Conservation (phyloP, 495 filamentous ascomycete species). For the Xylaria palmicola region DNA sequence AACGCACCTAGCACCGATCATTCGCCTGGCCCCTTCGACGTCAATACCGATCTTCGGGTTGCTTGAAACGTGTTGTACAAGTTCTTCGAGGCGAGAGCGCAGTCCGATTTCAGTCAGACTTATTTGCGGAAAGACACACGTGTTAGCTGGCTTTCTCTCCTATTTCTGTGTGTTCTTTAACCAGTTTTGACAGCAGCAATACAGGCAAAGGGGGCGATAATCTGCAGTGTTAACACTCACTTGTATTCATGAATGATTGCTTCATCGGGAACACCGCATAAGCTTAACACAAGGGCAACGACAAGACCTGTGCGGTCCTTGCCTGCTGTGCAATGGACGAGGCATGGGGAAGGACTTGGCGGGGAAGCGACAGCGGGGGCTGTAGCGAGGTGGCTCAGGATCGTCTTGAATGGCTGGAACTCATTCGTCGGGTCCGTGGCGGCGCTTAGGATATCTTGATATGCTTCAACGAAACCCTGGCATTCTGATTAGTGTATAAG, state of each 20-base stretch:
- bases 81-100: slow-evolving; percentile 37
- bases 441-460: slow-evolving; percentile 47
- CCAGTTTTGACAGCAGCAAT: too few relatives aligned
- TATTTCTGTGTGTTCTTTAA: neutral
- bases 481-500: neutral
- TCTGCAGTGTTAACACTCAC: slow-evolving; percentile 8
- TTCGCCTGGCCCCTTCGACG: slow-evolving; percentile 45
- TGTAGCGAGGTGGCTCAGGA: slow-evolving; percentile 41
- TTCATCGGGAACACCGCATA: slow-evolving; percentile 57
- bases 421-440: slow-evolving; percentile 34
- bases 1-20: slow-evolving; percentile 51
- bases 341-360: slow-evolving; percentile 26
- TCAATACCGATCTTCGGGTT: slow-evolving; percentile 44
- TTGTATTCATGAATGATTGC: slow-evolving; percentile 60
- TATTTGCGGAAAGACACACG: neutral
- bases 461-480: slow-evolving; percentile 54
- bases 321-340: slow-evolving; percentile 54
- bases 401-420: slow-evolving; percentile 40
- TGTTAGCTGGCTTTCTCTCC: neutral
- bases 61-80: slow-evolving; percentile 44
- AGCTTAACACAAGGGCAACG: slow-evolving; percentile 55
- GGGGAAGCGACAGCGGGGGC: slow-evolving; percentile 26
- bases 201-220: neutral
- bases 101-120: slow-evolving; percentile 58
- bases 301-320: slow-evolving; percentile 67